Conservation (phyloP, 495 filamentous ascomycete species). For the Ramalina intermedia region DNA sequence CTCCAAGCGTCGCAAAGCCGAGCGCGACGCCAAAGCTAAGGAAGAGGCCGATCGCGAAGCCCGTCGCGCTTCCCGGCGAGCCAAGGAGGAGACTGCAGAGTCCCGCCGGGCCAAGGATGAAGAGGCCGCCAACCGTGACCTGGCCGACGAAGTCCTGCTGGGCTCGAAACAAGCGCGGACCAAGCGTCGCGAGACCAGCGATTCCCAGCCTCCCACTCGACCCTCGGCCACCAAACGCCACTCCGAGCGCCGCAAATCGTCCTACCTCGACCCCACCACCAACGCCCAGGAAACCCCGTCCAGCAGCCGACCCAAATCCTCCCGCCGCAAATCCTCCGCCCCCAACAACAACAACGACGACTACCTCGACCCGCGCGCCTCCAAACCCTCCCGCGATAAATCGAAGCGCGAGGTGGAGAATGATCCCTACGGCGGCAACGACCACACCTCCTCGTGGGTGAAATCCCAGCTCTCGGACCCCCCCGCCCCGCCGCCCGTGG, state of each 20-base stretch:
- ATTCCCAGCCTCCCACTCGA: conserved; percentile 9
- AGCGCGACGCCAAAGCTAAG: conserved; percentile 29
- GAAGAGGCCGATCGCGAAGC: conserved; percentile 31
- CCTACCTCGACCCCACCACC: conserved; percentile 8
- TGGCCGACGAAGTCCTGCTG: conserved; percentile 20
- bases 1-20: conserved; percentile 27
- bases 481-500: conserved; percentile 41
- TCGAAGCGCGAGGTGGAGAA: conserved; percentile 4
- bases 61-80: conserved; percentile 33
- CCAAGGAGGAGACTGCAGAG: conserved; percentile 33
- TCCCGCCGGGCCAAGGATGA: conserved; percentile 34
- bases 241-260: conserved; percentile 11
- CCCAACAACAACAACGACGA: conserved; percentile 17
- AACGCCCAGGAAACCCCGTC: conserved; percentile 7
- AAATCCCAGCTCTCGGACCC: conserved; percentile 40
- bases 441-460: conserved; percentile 49
- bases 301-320: conserved; percentile 11
- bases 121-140: conserved; percentile 29
- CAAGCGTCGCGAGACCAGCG: conserved; percentile 9
- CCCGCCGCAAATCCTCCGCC: conserved; percentile 12
- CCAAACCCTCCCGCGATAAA: background rate
- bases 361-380: conserved; percentile 27
- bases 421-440: conserved; percentile 22
- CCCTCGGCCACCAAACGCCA: conserved; percentile 6
- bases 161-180: background rate